A percentile compares a stretch with the other conserved stretches of the same genome.
These are phyloP conservation scores for Lumnitzera racemosa DNA, from an alignment of 345 rosid species.

Conservation along the genomic window DNA sequence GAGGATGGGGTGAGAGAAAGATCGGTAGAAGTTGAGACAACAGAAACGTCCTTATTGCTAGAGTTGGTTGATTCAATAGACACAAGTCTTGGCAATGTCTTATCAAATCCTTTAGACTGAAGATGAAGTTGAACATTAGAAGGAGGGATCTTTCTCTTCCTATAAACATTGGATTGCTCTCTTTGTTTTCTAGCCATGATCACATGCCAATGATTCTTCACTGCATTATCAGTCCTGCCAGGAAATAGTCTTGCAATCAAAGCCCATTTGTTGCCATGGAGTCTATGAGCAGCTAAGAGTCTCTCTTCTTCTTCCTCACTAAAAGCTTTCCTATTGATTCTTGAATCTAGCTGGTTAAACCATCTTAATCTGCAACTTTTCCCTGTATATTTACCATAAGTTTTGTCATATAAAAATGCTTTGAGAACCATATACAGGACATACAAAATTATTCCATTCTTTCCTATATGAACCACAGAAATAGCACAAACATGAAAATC, in stretches of 20 bases:
- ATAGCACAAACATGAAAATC: no score
- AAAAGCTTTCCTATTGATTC: constrained; percentile 21
- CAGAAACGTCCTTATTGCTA: constrained; percentile 34
- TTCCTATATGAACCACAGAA: no score
- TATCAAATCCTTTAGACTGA: constrained; percentile 9
- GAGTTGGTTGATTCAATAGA: constrained; percentile 37
- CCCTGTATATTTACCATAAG: constrained; percentile 10
- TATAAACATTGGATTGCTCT: constrained; percentile 25
- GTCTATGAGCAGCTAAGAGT: constrained; percentile 18
- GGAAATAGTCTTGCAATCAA: constrained; percentile 25
- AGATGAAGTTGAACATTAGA: constrained; percentile 5
- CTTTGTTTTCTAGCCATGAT: constrained; percentile 20
- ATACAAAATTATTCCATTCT: no score
- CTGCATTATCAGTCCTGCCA: constrained; percentile 27
- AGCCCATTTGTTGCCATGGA: constrained; percentile 28
- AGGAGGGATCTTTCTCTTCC: constrained; percentile 28
- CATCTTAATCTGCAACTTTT: constrained; percentile 31
- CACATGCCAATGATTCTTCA: constrained; percentile 29
- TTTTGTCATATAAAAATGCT: neutral
- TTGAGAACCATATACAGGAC: no score
- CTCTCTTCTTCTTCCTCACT: constrained; percentile 26
- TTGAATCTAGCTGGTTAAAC: constrained; percentile 31
- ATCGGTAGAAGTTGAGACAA: constrained; percentile 49
- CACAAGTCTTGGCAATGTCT: constrained; percentile 10
- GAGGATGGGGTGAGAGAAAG: constrained; percentile 57